A percentile compares a stretch with the other conserved stretches of the same genome.
Conservation (phyloP, 2,329 filamentous ascomycete species). For the Fusarium sp. region DNA sequence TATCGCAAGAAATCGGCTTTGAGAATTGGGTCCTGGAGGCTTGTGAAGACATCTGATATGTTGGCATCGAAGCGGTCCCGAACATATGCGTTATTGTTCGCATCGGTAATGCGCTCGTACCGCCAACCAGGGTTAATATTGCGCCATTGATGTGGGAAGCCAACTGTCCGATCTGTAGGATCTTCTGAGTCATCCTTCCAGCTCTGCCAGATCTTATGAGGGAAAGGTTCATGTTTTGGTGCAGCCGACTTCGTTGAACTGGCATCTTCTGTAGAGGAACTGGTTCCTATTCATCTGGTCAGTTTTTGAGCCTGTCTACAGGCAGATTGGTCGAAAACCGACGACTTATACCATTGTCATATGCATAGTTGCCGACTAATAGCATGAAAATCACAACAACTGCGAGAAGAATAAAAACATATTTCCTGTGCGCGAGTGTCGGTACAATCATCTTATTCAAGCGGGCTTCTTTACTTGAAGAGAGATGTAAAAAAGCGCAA, state of each 20-base stretch:
- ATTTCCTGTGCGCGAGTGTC: constrained; percentile 8
- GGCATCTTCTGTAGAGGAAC: neutral
- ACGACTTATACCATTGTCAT: constrained; percentile 20
- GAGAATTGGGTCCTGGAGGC: constrained; percentile 64
- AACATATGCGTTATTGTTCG: constrained; percentile 59
- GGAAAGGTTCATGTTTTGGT: constrained; percentile 23
- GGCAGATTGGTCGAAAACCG: neutral
- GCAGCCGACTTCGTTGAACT: neutral
- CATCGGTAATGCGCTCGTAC: constrained; percentile 50
- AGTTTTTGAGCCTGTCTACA: neutral
- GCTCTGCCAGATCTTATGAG: constrained; percentile 52
- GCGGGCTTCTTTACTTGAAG: neutral
- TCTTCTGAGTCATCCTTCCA: constrained; percentile 51
- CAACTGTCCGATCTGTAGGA: constrained; percentile 48
- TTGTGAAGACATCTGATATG: constrained; percentile 63
- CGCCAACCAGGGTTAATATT: constrained; percentile 46
- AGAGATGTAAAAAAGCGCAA: neutral
- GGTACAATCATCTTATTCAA: constrained; percentile 8
- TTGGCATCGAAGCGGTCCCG: constrained; percentile 74
- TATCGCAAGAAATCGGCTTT: constrained; percentile 73
- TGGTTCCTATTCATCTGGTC: constrained; percentile 12
- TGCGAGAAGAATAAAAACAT: constrained; percentile 13
- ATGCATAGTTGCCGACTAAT: constrained; percentile 23
- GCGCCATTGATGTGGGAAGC: constrained; percentile 48
- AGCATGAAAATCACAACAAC: constrained; percentile 15